Evolutionary conservation across 768 basidiomycete genomes (phyloP).

Genomic region (Hypsizygus marmoreus): DNA sequence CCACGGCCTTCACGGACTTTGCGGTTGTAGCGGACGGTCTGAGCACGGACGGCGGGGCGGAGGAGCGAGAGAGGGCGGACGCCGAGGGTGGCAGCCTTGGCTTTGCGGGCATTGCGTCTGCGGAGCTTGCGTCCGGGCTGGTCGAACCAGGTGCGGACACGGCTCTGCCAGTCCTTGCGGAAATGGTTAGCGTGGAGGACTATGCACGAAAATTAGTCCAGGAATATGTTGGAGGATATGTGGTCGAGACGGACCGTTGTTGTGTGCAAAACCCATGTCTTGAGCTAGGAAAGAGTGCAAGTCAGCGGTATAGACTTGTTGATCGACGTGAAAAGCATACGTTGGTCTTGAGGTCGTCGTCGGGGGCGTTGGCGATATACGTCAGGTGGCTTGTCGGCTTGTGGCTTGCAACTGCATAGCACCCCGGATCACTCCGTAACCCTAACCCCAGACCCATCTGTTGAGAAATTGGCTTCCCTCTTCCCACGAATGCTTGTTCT

Average conservation of each 20-base stretch:
- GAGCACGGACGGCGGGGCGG: slow-evolving; percentile 95
- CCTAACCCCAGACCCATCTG: slow-evolving; percentile 28
- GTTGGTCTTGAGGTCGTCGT: slow-evolving; percentile 51
- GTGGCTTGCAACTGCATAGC: slow-evolving; percentile 50
- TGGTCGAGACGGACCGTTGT: slow-evolving; percentile 62
- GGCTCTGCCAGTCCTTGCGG: slow-evolving; percentile 99
- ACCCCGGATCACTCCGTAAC: slow-evolving; percentile 37
- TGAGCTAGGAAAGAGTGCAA: slow-evolving; percentile 36
- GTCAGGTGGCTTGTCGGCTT: slow-evolving; percentile 22
- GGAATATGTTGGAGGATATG: neutral
- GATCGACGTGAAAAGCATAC: slow-evolving; percentile 29
- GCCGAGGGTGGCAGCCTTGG: slow-evolving; percentile 88
- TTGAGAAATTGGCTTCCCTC: neutral
- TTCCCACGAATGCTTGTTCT: slow-evolving; percentile 1
- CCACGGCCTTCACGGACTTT: slow-evolving; percentile 97
- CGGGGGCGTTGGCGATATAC: slow-evolving; percentile 38
- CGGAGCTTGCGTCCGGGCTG: slow-evolving; percentile 98
- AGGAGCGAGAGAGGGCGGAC: slow-evolving; percentile 90
- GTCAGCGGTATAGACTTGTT: slow-evolving; percentile 19
- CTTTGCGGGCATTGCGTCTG: slow-evolving; percentile 88
- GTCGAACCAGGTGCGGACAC: slow-evolving; percentile 97
- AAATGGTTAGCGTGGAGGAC: slow-evolving; percentile 94
- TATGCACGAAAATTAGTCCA: slow-evolving; percentile 24
- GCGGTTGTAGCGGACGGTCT: slow-evolving; percentile 97
- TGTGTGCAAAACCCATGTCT: slow-evolving; percentile 77